Evolutionary conservation across 768 basidiomycete genomes (phyloP).

Genomic region (Hydnomerulius pinastri): DNA sequence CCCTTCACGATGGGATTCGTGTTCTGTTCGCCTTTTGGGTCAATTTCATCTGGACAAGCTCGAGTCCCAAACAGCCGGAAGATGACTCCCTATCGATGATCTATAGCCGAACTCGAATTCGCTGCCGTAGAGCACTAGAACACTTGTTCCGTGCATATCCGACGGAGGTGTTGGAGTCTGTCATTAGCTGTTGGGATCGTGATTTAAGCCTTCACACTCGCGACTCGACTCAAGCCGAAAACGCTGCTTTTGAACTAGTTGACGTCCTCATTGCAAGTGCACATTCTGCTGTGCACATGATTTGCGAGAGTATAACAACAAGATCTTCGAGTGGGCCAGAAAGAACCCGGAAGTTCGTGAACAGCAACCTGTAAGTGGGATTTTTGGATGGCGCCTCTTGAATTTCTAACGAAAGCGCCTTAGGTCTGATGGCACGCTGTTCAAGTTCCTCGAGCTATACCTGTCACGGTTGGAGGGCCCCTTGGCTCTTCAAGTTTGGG

Average conservation of each 20-base stretch:
- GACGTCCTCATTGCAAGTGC: constrained; percentile 84
- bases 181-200: constrained; percentile 81
- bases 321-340: constrained; percentile 61
- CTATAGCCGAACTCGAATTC: constrained; percentile 61
- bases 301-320: constrained; percentile 77
- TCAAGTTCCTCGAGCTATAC: constrained; percentile 89
- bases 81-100: constrained; percentile 71
- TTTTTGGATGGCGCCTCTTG: neutral
- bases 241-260: constrained; percentile 76
- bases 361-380: constrained; percentile 64
- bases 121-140: constrained; percentile 81
- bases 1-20: constrained; percentile 80
- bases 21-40: constrained; percentile 78
- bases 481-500: constrained; percentile 91
- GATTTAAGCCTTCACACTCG: constrained; percentile 48
- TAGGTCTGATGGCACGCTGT: constrained; percentile 73
- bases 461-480: constrained; percentile 83
- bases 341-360: constrained; percentile 58
- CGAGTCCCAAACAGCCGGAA: constrained; percentile 49
- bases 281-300: constrained; percentile 83
- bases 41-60: constrained; percentile 51
- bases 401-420: constrained; percentile 5
- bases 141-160: constrained; percentile 82
- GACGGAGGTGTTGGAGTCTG: constrained; percentile 78
- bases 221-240: constrained; percentile 42